A percentile compares a stretch with the other conserved stretches of the same genome.
Evolutionary conservation across 2,329 filamentous ascomycete genomes (phyloP).

Genomic region (Trichoderma pleuroti): DNA sequence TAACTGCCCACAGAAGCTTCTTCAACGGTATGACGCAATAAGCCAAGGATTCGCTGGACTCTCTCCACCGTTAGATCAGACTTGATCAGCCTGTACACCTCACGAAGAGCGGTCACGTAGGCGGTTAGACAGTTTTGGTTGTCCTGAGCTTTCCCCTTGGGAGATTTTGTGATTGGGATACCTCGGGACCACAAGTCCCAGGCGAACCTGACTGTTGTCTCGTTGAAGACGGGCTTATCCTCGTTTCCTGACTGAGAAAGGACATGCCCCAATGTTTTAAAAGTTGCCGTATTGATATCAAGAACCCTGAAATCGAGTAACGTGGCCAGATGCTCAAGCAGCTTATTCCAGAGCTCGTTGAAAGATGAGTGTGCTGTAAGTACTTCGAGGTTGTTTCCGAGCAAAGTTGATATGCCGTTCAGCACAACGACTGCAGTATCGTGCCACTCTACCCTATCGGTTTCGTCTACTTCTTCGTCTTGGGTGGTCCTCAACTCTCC

Average conservation of each 20-base stretch:
- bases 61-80: constrained; percentile 58
- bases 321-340: constrained; percentile 65
- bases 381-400: constrained; percentile 72
- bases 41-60: constrained; percentile 64
- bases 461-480: constrained; percentile 39
- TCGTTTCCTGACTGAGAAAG: constrained; percentile 50
- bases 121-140: constrained; percentile 82
- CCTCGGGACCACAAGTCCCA: constrained; percentile 70
- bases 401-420: constrained; percentile 66
- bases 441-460: constrained; percentile 58
- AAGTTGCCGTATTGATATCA: constrained; percentile 69
- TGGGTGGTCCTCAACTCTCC: constrained; percentile 45
- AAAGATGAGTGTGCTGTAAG: constrained; percentile 66
- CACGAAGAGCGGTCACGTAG: constrained; percentile 72
- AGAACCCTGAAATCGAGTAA: constrained; percentile 61
- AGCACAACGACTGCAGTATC: constrained; percentile 73
- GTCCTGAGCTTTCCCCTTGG: constrained; percentile 43
- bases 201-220: constrained; percentile 54
- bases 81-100: constrained; percentile 74
- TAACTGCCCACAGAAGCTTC: constrained; percentile 66
- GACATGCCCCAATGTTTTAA: constrained; percentile 63
- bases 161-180: constrained; percentile 49
- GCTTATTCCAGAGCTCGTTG: constrained; percentile 68
- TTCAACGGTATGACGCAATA: constrained; percentile 68
- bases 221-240: constrained; percentile 43